Percentiles rank a stretch among this genome's conserved stretches.
Evolutionary conservation across 2,329 filamentous ascomycete genomes (phyloP).

Genomic region (Fusarium zealandicum): DNA sequence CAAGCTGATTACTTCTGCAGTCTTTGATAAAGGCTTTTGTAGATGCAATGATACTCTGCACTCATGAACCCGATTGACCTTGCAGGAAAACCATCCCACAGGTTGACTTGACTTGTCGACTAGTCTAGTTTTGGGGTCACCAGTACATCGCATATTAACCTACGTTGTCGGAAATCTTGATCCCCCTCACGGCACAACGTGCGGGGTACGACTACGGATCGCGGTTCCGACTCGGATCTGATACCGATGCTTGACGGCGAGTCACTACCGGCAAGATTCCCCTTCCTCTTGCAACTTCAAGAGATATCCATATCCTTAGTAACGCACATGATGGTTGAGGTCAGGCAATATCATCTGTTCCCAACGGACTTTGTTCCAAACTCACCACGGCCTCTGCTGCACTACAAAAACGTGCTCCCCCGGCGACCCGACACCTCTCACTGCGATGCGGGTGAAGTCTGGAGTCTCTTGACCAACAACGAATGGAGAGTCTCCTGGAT

Average conservation of each 20-base stretch:
- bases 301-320: too few species aligned
- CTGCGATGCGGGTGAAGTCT: conserved; percentile 49
- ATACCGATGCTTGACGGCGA: not conserved
- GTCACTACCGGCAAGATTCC: too few species aligned
- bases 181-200: not conserved
- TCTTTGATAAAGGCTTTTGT: too few species aligned
- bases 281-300: too few species aligned
- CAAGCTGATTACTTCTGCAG: too few species aligned
- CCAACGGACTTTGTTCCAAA: conserved; percentile 58
- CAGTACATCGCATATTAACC: too few species aligned
- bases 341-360: conserved; percentile 50
- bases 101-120: too few species aligned
- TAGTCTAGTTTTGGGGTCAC: too few species aligned
- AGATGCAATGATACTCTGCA: too few species aligned
- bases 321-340: conserved; percentile 27
- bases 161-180: not conserved
- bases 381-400: conserved; percentile 59
- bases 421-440: not conserved
- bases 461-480: conserved; percentile 53
- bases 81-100: too few species aligned
- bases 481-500: conserved; percentile 64
- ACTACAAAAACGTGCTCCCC: conserved; percentile 50
- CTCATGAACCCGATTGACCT: too few species aligned
- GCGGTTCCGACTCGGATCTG: conserved; percentile 19
- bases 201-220: conserved; percentile 1